Base-by-base conservation (phyloP, 441 rosid species). In the Pelargonium australe region DNA sequence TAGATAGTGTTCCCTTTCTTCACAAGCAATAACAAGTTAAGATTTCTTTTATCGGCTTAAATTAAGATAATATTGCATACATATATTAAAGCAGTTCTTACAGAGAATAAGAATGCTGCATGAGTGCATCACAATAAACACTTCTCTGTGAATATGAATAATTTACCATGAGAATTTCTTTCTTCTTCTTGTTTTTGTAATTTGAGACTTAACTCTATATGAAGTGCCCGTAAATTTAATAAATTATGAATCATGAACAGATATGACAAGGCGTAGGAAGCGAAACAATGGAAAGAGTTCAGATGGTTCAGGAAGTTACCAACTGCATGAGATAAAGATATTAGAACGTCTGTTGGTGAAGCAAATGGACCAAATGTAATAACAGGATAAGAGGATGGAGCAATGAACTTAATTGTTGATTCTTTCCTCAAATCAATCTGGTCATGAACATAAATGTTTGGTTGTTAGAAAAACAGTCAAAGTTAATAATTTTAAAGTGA, bases 361-460 rank as follows among this genome's bases (percentile, higher is more conserved):
- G 84, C 72, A 80, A 91, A 90, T 64, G 92, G 97, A 76, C 97
- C 99, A 76, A 95, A 95, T 62, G 96, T 87, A 70, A 95, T 80
- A 62, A 91, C 82, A 11, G 99, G 99, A 82, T 85, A 91, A 12
- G 90, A 80, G 34, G 86, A 41, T 5, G 85, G 80, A 37, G 96
- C 78, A 72, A 73, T 70, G 76, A 91, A 81, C 74, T 77, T 77
- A 72, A 95, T 76, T 62, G 1, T 70, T 53, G 86, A 83, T 72
- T 83, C 87, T 69, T 77, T 85, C 79, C 96, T 81, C 68, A 95
- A 86, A 85, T 95, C 97, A 86, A 95, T 85, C 99, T 95, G 86
- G 69, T 62, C 62, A 82, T 69, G 58, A 70, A 68, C 47, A 74
- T 9, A 69, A 66, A 71, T 68, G 40, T 19, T 66, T 41, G 58